Base-by-base conservation (phyloP, 2,329 filamentous ascomycete genomes). In the Ceratocystis ficicola region DNA sequence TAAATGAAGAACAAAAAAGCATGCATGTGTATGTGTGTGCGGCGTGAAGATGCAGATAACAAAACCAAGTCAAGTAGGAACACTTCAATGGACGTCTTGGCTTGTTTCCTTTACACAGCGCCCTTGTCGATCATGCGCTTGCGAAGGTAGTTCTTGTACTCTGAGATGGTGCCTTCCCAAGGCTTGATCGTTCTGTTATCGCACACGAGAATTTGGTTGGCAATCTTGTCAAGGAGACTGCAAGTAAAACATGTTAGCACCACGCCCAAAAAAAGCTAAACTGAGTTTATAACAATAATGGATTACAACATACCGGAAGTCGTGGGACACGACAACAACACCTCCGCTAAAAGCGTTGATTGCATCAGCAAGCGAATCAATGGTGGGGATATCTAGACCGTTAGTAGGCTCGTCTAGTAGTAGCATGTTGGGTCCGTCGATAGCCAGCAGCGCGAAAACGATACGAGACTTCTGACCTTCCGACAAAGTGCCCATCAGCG, bases 161-260 rank as follows among this genome's bases (percentile, higher is more conserved):
- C 86, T 71, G 87, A 87, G 73, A 99, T 99, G 70, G 78, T 80
- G 72, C 93, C 93, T 69, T 93, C 86, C 94, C 94, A 99, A 73
- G 85, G 79, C 72, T 83, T 86, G 72, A 97, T 91, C 15, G 91
- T 92, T 83, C 92, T 91, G 86, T 99, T 91, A 80, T 99, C 94
- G 78, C 95, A 99, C 66, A 99, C 94, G 79, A 99, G 86, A 77
- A 99, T 99, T 77, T 99, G 90, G 84, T 99, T 99, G 72, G 94
- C 94, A 76, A 99, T 97, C 83, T 96, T 96, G 85, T 99, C 94
- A 70, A 99, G 86, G 73, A 99, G 82, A 82, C 93, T 95, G 67
- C 32, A 36, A 36, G 32, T 66, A 46, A 3, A 12, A 57, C 17
- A 57, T 12, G 63, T 72, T 70, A 74, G 70, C 48, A 64, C 25